Evolutionary conservation across 805 yeast genomes (phyloP).

Genomic region (Candida pini): DNA sequence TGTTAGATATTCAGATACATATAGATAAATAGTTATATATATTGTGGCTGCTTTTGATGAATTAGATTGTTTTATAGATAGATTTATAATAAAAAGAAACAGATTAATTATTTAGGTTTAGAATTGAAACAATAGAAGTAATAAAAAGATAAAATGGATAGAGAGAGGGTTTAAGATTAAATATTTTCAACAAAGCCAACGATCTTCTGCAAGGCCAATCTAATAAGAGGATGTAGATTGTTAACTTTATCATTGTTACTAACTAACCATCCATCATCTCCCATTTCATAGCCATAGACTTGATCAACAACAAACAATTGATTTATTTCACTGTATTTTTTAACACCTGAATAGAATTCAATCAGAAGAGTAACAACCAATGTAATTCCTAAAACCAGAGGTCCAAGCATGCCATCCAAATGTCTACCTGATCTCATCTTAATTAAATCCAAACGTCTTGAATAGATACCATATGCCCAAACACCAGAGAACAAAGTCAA

Average conservation of each 20-base stretch:
- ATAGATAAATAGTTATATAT: background rate
- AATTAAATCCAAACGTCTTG: constrained; percentile 65
- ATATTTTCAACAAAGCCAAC: constrained; percentile 20
- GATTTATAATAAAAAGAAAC: too few species aligned
- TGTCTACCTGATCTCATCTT: constrained; percentile 80
- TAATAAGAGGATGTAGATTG: constrained; percentile 23
- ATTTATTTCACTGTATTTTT: constrained; percentile 23
- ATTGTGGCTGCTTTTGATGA: too few species aligned
- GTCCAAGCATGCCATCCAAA: constrained; percentile 87
- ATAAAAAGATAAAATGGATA: too few species aligned
- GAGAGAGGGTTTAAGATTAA: too few species aligned
- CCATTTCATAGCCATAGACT: too few species aligned
- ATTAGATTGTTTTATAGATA: too few species aligned
- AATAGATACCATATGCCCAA: constrained; percentile 85
- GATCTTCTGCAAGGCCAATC: constrained; percentile 19
- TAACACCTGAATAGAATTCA: constrained; percentile 69
- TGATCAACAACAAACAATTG: constrained; percentile 5
- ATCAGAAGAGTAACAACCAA: constrained; percentile 59
- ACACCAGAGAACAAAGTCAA: constrained; percentile 76
- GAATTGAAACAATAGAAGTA: background rate
- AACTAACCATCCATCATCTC: background rate
- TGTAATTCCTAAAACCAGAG: constrained; percentile 69
- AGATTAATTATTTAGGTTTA: background rate
- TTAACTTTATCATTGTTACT: constrained; percentile 12
- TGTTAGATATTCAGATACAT: background rate